Evolutionary conservation across 345 rosid genomes (phyloP).

Genomic region (Gossypium thurberi): DNA sequence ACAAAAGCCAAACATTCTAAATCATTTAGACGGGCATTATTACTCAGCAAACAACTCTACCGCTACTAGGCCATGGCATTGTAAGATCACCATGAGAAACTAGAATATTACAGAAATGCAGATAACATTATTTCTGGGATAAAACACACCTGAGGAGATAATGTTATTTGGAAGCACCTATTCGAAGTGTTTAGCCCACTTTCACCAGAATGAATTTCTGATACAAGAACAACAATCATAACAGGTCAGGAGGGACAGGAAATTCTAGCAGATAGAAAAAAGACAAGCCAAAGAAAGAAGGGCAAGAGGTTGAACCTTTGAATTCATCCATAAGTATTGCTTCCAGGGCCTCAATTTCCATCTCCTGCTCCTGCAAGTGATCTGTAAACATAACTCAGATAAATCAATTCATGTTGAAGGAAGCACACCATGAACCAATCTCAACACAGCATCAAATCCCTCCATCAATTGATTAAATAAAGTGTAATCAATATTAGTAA

Average conservation of each 20-base stretch:
- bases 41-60: conserved; percentile 4
- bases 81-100: background rate
- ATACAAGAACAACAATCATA: conserved; percentile 10
- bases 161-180: conserved; percentile 70
- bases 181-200: conserved; percentile 88
- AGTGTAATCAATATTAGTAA: background rate
- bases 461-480: background rate
- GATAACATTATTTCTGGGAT: background rate
- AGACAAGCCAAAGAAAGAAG: background rate
- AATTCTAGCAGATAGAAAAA: conserved; percentile 16
- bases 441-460: background rate
- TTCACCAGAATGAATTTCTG: conserved; percentile 87
- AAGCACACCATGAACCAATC: background rate
- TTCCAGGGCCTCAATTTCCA: conserved; percentile 94
- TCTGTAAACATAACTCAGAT: conserved; percentile 36
- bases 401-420: background rate
- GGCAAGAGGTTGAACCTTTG: conserved; percentile 43
- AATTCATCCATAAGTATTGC: conserved; percentile 98
- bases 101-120: background rate
- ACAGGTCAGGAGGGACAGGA: background rate
- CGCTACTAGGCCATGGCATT: background rate
- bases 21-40: background rate
- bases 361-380: conserved; percentile 76
- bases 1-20: background rate
- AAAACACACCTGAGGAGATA: conserved; percentile 67